Evolutionary conservation across 345 rosid species (phyloP), one percentile per base, ranked within the genome.

Genomic region (Odontarrhena argentea): DNA sequence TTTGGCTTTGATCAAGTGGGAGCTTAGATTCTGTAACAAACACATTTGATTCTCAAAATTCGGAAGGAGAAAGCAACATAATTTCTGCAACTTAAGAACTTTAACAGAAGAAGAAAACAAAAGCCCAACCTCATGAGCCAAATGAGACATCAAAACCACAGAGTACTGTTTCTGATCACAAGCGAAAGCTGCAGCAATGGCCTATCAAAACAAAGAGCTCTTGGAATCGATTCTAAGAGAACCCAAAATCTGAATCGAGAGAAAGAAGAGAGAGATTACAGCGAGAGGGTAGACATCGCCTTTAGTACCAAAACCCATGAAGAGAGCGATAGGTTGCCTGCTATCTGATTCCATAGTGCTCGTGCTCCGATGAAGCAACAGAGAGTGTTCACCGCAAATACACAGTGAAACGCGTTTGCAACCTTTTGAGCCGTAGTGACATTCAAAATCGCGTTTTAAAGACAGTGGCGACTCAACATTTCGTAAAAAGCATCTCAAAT

Each of bases 241-340:
- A 74, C 11, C 7, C 52, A 26, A 30, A 66, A 26, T 12, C 8
- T 2, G 3, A 61, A 56, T 34, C 6, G 42, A 42, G 24, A 51
- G 46, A 50, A 24, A 55, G 24, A 24, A 18, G 55, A 40, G 46
- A 52, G 38, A 54, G 65, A 71, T 65, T 81, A 91, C 98, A 46
- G 95, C 89, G 25, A 87, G 75, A 35, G 98, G 95, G 67, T 81
- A 79, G 10, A 85, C 91, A 79, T 89, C 98, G 55, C 95, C 96
- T 77, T 84, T 77, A 60, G 95, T 89, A 12, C 98, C 96, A 12
- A 92, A 92, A 66, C 91, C 92, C 84, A 92, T 86, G 83, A 89
- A 87, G 26, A 83, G 74, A 37, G 92, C 96, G 13, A 81, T 64
- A 7, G 83, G 76, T 59, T 65, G 77, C 55, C 76, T 78, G 60